phyloP scores from a whole-genome alignment of 805 yeast genomes.

The Ogataea angusta region DNA sequence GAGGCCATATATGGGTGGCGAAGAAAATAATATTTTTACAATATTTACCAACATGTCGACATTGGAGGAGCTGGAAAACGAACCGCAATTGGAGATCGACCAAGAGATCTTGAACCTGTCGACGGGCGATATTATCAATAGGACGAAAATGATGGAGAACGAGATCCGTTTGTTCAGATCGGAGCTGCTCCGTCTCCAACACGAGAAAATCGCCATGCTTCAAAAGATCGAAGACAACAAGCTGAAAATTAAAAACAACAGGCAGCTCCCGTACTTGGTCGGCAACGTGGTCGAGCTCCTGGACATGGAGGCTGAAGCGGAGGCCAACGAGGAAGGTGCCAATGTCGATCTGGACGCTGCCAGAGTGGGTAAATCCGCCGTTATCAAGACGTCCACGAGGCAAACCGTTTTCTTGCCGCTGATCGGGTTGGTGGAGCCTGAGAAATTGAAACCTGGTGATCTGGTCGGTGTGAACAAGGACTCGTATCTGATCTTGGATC shows the following conservation, averaged over 20 bases:
- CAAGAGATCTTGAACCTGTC: conserved; percentile 76
- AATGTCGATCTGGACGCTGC: conserved; percentile 90
- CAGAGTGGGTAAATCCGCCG: conserved; percentile 95
- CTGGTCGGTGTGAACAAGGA: conserved; percentile 97
- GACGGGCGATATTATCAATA: conserved; percentile 77
- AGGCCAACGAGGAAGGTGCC: conserved; percentile 88
- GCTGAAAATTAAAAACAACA: conserved; percentile 92
- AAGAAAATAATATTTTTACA: conserved; percentile 7
- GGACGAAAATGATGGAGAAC: conserved; percentile 86
- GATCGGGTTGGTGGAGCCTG: conserved; percentile 92
- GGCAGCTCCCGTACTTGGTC: conserved; percentile 92
- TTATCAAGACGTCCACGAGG: conserved; percentile 93
- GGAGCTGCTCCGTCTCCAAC: conserved; percentile 84
- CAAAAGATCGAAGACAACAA: conserved; percentile 94
- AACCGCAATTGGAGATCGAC: conserved; percentile 62
- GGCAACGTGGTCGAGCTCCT: conserved; percentile 95
- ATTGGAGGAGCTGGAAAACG: conserved; percentile 70
- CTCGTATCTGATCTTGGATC: conserved; percentile 87
- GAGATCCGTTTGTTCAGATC: conserved; percentile 94
- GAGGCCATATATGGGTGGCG: conserved; percentile 12
- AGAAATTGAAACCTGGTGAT: conserved; percentile 92
- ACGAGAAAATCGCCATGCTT: conserved; percentile 88
- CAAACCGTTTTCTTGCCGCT: conserved; percentile 96
- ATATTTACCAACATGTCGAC: conserved; percentile 58
- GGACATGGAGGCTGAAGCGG: conserved; percentile 81